These are phyloP conservation scores for Tolypocladium sp. DNA, from an alignment of 2,329 filamentous ascomycete species.

Conservation along the genomic window DNA sequence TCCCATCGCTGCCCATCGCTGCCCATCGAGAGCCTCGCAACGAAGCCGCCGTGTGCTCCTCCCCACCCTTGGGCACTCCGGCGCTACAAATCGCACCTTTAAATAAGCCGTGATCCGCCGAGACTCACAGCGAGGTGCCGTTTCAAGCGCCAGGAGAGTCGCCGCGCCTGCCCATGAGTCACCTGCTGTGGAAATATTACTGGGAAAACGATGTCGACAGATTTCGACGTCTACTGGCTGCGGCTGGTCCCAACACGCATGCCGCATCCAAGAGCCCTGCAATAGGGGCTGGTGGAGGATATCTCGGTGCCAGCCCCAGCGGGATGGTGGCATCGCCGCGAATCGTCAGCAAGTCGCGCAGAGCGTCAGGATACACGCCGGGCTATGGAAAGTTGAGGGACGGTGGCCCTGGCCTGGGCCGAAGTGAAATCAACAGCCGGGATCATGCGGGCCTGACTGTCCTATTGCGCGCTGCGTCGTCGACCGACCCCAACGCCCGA, in stretches of 20 bases:
- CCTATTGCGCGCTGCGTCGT: conserved; percentile 76
- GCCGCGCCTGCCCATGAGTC: conserved; percentile 63
- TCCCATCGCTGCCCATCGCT: conserved; percentile 1
- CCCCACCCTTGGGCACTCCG: conserved; percentile 10
- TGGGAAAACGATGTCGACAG: conserved; percentile 95
- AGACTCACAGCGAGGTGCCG: conserved; percentile 84
- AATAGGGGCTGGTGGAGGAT: conserved; percentile 23
- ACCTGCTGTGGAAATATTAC: conserved; percentile 92
- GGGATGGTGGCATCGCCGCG: conserved; percentile 41
- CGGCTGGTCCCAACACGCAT: conserved; percentile 51
- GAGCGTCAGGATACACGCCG: conserved; percentile 39
- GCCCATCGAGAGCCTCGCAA: background rate
- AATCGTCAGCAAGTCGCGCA: conserved; percentile 38
- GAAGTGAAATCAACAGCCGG: conserved; percentile 73
- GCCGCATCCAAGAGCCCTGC: conserved; percentile 43
- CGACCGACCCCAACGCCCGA: conserved; percentile 56
- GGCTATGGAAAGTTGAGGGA: conserved; percentile 34
- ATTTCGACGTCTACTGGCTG: conserved; percentile 82
- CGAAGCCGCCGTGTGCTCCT: background rate
- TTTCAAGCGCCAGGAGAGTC: conserved; percentile 40
- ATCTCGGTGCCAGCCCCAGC: conserved; percentile 29
- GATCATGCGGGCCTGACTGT: conserved; percentile 77
- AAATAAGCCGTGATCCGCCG: conserved; percentile 81
- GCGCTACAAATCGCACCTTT: conserved; percentile 54
- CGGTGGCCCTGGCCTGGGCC: conserved; percentile 29